Percentiles rank a stretch among this genome's conserved stretches.
These are phyloP conservation scores for Pogostemon cablin DNA, from an alignment of 257 asterid genomes.

Conservation along the genomic window DNA sequence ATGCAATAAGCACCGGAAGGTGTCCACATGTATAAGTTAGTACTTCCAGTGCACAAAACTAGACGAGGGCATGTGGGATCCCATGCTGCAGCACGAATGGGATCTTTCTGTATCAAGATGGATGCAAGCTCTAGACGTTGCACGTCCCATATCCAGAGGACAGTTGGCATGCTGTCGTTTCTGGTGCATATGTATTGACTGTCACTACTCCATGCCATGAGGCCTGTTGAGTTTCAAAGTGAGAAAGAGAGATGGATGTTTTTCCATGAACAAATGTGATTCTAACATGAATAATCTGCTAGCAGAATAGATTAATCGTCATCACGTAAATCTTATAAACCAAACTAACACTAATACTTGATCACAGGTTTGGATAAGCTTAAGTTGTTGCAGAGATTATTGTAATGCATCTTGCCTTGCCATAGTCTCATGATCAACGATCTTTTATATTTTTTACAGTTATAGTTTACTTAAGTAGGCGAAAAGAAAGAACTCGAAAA, in stretches of 20 bases:
- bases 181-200: conserved; percentile 87
- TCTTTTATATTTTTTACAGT: no score
- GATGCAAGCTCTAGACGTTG: conserved; percentile 89
- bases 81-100: conserved; percentile 92
- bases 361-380: no score
- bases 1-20: conserved; percentile 94
- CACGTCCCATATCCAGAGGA: conserved; percentile 96
- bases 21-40: conserved; percentile 93
- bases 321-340: no score
- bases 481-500: conserved; percentile 15
- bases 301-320: no score
- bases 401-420: no score
- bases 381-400: no score
- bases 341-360: background rate
- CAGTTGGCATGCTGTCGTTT: conserved; percentile 93
- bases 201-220: conserved; percentile 91
- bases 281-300: background rate
- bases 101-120: conserved; percentile 87
- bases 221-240: conserved; percentile 56
- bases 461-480: background rate
- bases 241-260: background rate
- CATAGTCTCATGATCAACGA: no score
- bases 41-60: conserved; percentile 80
- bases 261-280: background rate
- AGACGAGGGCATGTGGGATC: conserved; percentile 85